Evolutionary conservation across 2,329 filamentous ascomycete genomes (phyloP).

Genomic region (Fusarium sp.): DNA sequence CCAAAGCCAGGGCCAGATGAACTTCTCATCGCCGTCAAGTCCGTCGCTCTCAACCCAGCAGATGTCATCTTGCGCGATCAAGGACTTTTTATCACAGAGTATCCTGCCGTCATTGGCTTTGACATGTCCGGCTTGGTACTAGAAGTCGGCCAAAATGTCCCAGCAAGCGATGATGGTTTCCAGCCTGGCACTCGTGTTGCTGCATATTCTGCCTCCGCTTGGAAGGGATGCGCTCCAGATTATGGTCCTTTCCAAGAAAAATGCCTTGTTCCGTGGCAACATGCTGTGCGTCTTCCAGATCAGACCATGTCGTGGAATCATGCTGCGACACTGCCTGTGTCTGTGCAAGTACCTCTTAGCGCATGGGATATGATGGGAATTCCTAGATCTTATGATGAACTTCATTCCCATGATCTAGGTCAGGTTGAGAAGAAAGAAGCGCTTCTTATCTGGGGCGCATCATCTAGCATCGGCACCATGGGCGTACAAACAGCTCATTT

Average conservation of each 20-base stretch:
- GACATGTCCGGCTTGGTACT: conserved; percentile 56
- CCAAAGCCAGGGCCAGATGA: conserved; percentile 57
- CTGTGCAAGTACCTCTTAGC: conserved; percentile 48
- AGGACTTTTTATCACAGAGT: conserved; percentile 52
- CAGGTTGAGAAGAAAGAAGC: conserved; percentile 40
- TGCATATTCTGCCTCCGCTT: conserved; percentile 51
- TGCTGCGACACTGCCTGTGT: conserved; percentile 52
- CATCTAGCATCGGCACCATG: conserved; percentile 56
- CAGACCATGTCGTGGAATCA: conserved; percentile 49
- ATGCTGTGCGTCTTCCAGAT: conserved; percentile 48
- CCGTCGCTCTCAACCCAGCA: conserved; percentile 59
- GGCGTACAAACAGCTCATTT: conserved; percentile 52
- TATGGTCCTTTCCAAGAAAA: conserved; percentile 58
- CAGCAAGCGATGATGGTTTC: conserved; percentile 40
- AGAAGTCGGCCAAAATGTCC: conserved; percentile 52
- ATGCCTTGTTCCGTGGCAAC: conserved; percentile 54
- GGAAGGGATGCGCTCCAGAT: conserved; percentile 54
- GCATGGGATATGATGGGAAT: conserved; percentile 53
- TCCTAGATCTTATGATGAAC: conserved; percentile 27
- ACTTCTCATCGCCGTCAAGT: conserved; percentile 57
- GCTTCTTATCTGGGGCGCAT: conserved; percentile 56
- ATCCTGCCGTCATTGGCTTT: conserved; percentile 54
- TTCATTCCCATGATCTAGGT: background rate
- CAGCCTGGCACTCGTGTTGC: conserved; percentile 49
- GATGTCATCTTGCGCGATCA: conserved; percentile 53